Base-by-base conservation (phyloP, 2,329 filamentous ascomycete species). In the Aspergillus sp. region DNA sequence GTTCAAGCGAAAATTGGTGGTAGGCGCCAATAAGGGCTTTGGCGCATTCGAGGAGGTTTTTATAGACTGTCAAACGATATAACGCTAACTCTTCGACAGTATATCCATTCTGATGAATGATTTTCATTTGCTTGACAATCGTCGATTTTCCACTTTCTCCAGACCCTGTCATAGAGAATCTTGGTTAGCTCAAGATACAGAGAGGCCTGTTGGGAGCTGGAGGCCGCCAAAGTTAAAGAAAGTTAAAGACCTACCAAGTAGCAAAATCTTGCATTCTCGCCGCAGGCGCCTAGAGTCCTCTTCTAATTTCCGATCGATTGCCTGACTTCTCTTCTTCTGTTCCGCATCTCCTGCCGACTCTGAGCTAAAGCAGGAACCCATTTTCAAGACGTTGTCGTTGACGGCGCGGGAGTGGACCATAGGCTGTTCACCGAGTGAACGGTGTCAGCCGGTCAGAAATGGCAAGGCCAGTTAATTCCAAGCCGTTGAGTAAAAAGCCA, bases 61-160 rank as follows among this genome's bases (percentile, higher is more conserved):
- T 99, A 82, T 96, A 99, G 60, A 99, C 92, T 34, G 95, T 98
- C 61, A 96, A 86, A 59, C 95, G 89, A 80, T 98, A 98, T 73
- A 96, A 89, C 69, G 89, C 89, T 50, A 98, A 83, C 77, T 99
- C 95, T 69, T 98, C 93, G 66, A 91, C 87, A 11, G 91, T 93
- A 77, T 99, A 99, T 60, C 95, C 95, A 78, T 97, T 96, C 70
- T 98, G 89, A 73, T 99, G 95, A 71, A 99, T 98, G 68, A 99
- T 99, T 79, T 98, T 99, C 95, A 99, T 99, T 82, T 99, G 95
- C 78, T 99, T 99, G 67, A 99, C 95, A 69, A 99, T 98, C 9
- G 95, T 99, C 58, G 95, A 98, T 79, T 99, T 99, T 66, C 95
- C 95, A 77, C 93, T 98, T 80, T 99, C 95, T 65, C 95, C 95